Conservation (phyloP, 306 rosid species). For the Prunus davidiana region DNA sequence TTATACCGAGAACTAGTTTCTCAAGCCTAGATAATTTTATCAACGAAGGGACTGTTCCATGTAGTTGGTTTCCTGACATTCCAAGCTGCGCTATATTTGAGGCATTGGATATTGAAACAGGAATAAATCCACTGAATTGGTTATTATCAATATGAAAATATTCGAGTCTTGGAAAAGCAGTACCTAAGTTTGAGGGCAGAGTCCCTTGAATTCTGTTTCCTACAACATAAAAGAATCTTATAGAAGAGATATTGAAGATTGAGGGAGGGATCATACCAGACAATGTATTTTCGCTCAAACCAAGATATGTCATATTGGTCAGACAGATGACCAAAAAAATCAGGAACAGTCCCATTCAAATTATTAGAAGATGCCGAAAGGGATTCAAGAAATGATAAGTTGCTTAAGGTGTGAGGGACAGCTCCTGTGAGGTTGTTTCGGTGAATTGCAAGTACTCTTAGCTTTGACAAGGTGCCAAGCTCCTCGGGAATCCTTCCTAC, state of each 20-base stretch:
- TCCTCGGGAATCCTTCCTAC: background rate
- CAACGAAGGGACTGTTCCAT: background rate
- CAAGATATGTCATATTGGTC: background rate
- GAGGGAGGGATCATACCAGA: background rate
- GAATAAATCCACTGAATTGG: background rate
- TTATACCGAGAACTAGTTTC: background rate
- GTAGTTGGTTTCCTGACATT: background rate
- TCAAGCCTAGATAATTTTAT: background rate
- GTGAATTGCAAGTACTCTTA: background rate
- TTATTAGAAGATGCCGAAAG: background rate
- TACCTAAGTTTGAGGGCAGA: constrained; percentile 7
- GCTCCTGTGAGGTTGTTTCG: background rate
- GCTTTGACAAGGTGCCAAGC: background rate
- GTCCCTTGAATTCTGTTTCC: background rate
- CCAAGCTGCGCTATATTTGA: background rate
- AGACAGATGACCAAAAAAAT: background rate
- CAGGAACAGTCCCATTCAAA: background rate
- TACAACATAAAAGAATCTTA: background rate
- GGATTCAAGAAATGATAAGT: background rate
- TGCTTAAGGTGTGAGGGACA: background rate
- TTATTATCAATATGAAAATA: background rate
- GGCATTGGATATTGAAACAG: background rate
- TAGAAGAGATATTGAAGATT: background rate
- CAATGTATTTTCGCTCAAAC: background rate
- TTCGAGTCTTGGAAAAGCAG: background rate